Conservation (phyloP, 805 yeast species). For the Kodamaea kaohsiungensis region DNA sequence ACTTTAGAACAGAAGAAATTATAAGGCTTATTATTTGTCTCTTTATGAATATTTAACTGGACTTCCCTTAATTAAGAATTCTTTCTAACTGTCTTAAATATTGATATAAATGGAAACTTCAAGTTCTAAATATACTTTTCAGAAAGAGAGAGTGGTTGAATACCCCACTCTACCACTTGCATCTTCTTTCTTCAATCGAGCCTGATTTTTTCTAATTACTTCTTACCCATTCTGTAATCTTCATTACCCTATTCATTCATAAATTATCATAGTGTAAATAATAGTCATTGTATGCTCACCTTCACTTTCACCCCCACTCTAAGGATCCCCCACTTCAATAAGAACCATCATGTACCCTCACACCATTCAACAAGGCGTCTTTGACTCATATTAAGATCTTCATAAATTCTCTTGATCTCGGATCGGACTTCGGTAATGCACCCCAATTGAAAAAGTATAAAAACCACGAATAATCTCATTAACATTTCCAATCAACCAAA, state of each 20-base stretch:
- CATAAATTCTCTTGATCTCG: background rate
- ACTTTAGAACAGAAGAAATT: background rate
- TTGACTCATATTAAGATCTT: background rate
- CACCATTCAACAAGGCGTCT: background rate
- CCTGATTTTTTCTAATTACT: background rate
- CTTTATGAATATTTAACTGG: no score
- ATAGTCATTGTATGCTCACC: background rate
- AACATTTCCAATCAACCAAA: background rate
- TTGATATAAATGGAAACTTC: no score
- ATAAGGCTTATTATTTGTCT: background rate
- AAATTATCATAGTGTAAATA: background rate
- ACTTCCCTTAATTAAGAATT: no score
- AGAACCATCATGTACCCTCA: background rate
- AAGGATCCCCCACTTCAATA: background rate
- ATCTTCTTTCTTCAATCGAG: background rate
- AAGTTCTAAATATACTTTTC: no score
- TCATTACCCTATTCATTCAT: background rate
- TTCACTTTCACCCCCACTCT: background rate
- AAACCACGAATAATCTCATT: background rate
- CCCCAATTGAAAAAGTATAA: background rate
- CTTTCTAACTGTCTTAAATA: no score
- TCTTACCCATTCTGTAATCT: background rate
- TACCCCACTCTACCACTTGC: no score
- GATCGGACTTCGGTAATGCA: background rate
- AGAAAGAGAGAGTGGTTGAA: no score